A percentile compares a stretch with the other conserved stretches of the same genome.
Evolutionary conservation across 2,329 filamentous ascomycete genomes (phyloP).

Genomic region (Fusarium tuaranense): DNA sequence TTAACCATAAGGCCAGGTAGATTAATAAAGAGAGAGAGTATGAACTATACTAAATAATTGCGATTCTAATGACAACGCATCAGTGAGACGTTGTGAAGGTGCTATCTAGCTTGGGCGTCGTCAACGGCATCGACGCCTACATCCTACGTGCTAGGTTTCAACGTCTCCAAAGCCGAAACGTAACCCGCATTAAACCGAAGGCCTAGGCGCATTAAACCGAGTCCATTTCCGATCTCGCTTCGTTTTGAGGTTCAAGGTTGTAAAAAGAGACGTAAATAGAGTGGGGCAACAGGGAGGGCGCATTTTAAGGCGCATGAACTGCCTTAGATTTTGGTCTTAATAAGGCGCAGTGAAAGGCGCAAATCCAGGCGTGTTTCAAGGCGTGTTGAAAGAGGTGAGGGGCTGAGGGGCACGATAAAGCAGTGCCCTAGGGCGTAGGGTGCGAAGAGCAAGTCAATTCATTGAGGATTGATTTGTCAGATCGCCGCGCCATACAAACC

Average conservation of each 20-base stretch:
- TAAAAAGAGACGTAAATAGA: neutral
- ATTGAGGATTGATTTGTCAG: neutral
- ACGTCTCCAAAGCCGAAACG: neutral
- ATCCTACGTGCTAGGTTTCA: neutral
- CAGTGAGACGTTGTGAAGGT: neutral
- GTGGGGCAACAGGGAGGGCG: neutral
- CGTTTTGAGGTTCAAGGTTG: too few relatives aligned
- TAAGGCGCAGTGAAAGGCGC: neutral
- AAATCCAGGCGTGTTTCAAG: neutral
- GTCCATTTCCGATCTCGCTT: neutral
- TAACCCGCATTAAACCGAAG: neutral
- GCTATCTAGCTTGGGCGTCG: neutral
- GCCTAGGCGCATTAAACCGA: neutral
- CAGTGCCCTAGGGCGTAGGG: neutral
- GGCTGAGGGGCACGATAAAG: neutral
- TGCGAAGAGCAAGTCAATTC: neutral
- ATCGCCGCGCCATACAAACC: neutral
- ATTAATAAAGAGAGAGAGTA: neutral
- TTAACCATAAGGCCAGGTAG: neutral
- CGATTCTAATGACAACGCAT: neutral
- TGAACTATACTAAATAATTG: fast-evolving
- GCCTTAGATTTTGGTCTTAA: fast-evolving
- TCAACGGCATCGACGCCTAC: neutral
- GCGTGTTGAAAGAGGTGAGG: neutral
- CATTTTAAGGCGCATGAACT: neutral